Evolutionary conservation across 1,284 basidiomycete species (phyloP), one percentile per base, ranked within the genome.

Genomic region (Ceratobasidium sp.): DNA sequence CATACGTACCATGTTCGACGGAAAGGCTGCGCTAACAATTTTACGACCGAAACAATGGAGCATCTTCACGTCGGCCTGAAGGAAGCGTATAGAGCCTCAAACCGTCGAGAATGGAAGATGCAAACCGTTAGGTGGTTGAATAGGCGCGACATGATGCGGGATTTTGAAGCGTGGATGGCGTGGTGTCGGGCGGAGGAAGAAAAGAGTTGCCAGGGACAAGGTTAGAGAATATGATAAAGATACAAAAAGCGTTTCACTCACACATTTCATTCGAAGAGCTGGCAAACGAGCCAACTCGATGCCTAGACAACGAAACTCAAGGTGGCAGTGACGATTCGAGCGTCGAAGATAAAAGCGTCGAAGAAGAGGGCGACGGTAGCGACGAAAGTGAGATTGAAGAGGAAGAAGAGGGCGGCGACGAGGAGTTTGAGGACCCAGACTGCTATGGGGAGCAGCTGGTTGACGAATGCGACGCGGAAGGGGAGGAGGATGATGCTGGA

Each of bases 21-120:
- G 17, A 46, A 54, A n/a, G 73, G 78, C 26, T 42, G 48, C 23
- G 17, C 50, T 2, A 38, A 48, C 50, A 77, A 77, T 23, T 78
- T 59, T 42, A 50, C 44, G 4, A 78, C 73, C 17, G 73, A 78
- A 42, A 64, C 73, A 17, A 61, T 74, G 44, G 78, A 78, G 28
- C 50, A 46, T 26, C 73, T 78, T 4, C 78, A 78, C 52, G 59
- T 70, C 4, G 42, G 46, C 40, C 20, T 65, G 59, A 76, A 76
- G 54, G 46, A 76, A 0, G 33, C 33, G 4, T 33, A 33, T 4
- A 1, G 4, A 4, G 61, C 62, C 0, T 52, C 61, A 20, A 66
- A 76, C 38, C 61, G 42, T 28, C 26, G 64, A 23, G 44, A 66
- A 9, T 76, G 50, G 46, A 20, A 65, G 40, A 1, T 23, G 20